Evolutionary conservation across 2,329 filamentous ascomycete species (phyloP), one percentile per base, ranked within the genome.

Genomic region (Volutella citrinella): DNA sequence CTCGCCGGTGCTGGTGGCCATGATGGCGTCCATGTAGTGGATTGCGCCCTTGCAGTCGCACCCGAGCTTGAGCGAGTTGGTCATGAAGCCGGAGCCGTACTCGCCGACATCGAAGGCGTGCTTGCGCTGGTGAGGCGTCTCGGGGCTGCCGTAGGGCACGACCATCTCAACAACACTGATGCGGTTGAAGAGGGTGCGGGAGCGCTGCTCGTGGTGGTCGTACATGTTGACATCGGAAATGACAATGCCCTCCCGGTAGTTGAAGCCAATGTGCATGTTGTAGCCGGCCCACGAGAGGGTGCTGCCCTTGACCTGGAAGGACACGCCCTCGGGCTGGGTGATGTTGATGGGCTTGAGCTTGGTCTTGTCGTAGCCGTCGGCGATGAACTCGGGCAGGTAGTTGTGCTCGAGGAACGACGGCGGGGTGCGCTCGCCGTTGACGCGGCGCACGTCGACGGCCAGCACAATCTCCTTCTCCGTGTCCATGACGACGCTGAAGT

Each of bases 21-120:
- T 94, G 19, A 84, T 78, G 6, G 87, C 88, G 52, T 95, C 87
- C 60, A 96, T 79, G 59, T 96, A 96, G 60, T 93, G 87, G 52
- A 96, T 95, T 2, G 82, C 80, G 10, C 88, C 88, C 63, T 94
- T 93, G 73, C 88, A 95, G 61, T 91, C 86, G 52, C 86, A 90
- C 30, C 86, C 85, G 7, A 90, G 66, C 10, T 80, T 71, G n/a
- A 91, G 69, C 23, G 79, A 84, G 63, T 90, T 90, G 42, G 85
- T 86, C 85, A 90, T 88, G 60, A 89, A 88, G 10, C 86, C 86
- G 20, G 81, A 84, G 21, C 86, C 86, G 49, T 88, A 88, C 60
- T 90, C 85, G 42, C 85, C 85, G 1, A 89, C 70, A 55, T 90
- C 85, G 49, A 90, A 88, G 7, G 85, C 85, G 52, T 89, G 84